phyloP scores from a whole-genome alignment of 75 land plant genomes.

The Selaginella tamariscina region DNA sequence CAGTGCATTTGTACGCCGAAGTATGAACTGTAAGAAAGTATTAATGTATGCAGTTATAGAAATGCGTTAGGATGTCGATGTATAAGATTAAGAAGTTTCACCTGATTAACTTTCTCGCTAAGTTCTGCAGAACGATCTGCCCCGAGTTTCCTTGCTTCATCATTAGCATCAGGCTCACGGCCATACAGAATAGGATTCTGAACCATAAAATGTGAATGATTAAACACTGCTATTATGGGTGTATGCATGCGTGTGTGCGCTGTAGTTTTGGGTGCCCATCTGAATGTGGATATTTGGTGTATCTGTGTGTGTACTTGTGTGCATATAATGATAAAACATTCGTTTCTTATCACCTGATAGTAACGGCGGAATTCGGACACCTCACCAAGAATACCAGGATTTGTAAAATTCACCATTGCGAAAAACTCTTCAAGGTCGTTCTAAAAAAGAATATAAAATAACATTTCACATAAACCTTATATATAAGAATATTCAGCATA shows the following conservation, averaged over 20 bases:
- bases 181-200: conserved; percentile 78
- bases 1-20: conserved; percentile 88
- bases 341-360: conserved; percentile 46
- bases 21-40: conserved; percentile 56
- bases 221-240: conserved; percentile 9
- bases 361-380: conserved; percentile 77
- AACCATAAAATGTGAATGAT: background rate
- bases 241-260: no score
- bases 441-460: conserved; percentile 28
- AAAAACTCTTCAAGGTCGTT: conserved; percentile 96
- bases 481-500: conserved; percentile 15
- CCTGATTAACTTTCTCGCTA: conserved; percentile 95
- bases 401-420: conserved; percentile 97
- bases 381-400: conserved; percentile 91
- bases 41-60: background rate
- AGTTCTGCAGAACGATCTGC: conserved; percentile 74
- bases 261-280: no score
- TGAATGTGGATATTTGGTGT: no score
- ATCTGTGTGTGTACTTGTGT: no score
- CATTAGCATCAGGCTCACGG: conserved; percentile 81
- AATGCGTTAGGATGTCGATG: background rate
- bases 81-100: no score
- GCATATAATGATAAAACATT: background rate
- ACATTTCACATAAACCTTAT: conserved; percentile 31
- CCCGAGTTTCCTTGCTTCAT: conserved; percentile 57